Base-by-base conservation (phyloP, 179 eudicot species). In the Patellifolia procumbens region DNA sequence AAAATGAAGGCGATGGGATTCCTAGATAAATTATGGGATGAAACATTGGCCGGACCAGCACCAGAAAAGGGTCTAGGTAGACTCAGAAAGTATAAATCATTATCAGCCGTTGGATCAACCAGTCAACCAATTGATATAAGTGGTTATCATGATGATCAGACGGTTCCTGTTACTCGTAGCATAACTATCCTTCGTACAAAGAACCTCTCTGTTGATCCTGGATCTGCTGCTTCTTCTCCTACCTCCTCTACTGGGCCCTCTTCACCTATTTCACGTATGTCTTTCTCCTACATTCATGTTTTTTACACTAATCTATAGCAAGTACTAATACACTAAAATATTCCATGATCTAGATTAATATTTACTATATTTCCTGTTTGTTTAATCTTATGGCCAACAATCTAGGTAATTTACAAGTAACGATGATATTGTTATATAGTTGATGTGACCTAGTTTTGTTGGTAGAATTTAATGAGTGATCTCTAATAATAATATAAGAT, bases 1-100 rank as follows among this genome's bases (percentile, higher is more conserved):
- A 15, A 42, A 37, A 37, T 20, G 22, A 58, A 29, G 9, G 39
- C 4, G 9, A 77, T 77, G 80, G 70, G 80, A 13, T 78, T 78
- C 28, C 26, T 78, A 61, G 80, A 78, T 52, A 61, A 72, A 46
- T 53, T 78, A 72, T 78, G 80, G 80, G 80, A 78, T 46, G 80
- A 78, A 62, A 71, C 80, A 37, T 78, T 78, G 51, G 80, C 80
- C 52, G 80, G 80, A 56, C 80, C 80, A 62, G 61, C 80, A 37
- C 80, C 80, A 7, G 71, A 78, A 24, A 78, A 34, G 32, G 71
- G 76, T 43, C 9, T 78, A 73, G 76, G 76, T 32, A 39, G 63
- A 32, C 45, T 78, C 48, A 71, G 80, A 2, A 78, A 78, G 46
- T 62, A 78, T 52, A 78, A 78, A 12, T 71, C 76, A 71, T 61